Evolutionary conservation across 192 early-diverging fungal genomes (phyloP), one percentile per base, ranked within the genome.

Genomic region (Geosiphon pyriformis): DNA sequence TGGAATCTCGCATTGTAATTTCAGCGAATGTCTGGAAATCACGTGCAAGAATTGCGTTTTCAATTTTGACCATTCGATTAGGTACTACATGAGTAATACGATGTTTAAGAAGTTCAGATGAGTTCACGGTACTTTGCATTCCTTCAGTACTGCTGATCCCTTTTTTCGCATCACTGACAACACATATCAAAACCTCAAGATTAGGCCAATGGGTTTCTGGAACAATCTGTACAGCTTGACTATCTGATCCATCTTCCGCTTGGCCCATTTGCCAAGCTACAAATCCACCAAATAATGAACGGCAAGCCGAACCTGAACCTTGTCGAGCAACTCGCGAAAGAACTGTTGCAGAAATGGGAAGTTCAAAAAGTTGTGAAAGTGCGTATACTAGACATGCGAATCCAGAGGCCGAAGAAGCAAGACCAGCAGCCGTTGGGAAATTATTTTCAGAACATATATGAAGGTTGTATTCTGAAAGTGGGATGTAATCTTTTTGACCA

Each of bases 361-460:
- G 79, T 37, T 90, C 77, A 65, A 84, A 93, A 58, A 94, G 77
- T 64, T 85, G 62, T 22, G 87, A 81, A 50, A 98, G 74, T 0
- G 92, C 88, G 57, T 86, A 93, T 29, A 94, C 92, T 55, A 99
- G 79, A 67, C 91, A 92, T 27, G 97, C 96, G 37, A 94, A 95
- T 4, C 97, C 97, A 26, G 92, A 92, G 12, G 97, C 97, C 8
- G 92, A 94, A 50, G 96, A 98, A 7, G 97, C 97, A 29, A 99
- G 81, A 7, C 97, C 97, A 0, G 97, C 97, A 25, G 97, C 97
- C 4, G 97, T 99, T 20, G 97, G 97, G 80, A 99, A 99, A 80
- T 98, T 99, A 86, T 99, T 99, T 66, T 89, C 91, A n/a, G 95
- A 97, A 72, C 87, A 89, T 48, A 99, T 86, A 67, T 92, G 93